Evolutionary conservation across 306 rosid species (phyloP), one percentile per base, ranked within the genome.

Genomic region (Castanea crenata): DNA sequence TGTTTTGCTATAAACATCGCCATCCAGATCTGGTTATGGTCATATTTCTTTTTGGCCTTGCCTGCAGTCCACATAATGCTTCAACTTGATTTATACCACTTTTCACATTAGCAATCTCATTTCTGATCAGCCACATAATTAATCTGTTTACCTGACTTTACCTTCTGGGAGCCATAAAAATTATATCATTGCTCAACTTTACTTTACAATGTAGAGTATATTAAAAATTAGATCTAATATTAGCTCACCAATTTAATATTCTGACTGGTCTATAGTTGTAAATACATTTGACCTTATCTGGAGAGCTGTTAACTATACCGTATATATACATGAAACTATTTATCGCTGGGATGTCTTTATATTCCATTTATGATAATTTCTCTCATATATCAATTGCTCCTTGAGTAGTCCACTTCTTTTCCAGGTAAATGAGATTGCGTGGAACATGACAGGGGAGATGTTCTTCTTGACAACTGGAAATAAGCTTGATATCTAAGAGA

Each of bases 361-460:
- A 29, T 58, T 38, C 7, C 51, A 31, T 68, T 32, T 31, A 16
- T 55, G 58, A 49, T 55, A n/a, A 20, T 21, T 51, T 74, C 21
- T 58, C 73, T 19, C 63, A 9, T 57, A 80, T 25, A 49, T 75
- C 46, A 77, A 41, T 73, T 57, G n/a, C 41, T 61, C 31, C 71
- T 54, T 74, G 38, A 74, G 44, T 5, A 2, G 27, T 75, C 68
- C 75, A 57, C 23, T 69, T 55, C 35, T 23, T 65, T 80, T 59
- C 73, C 82, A 94, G 99, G 97, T 94, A 35, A 94, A 94, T 84
- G 99, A 94, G 85, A 94, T 94, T 87, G 93, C 99, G 52, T 92
- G 99, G 99, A 92, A 91, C 88, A 92, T 90, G 93, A 91, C 92
- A 3, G 96, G 98, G 57, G 99, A 95, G 77, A 89, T 88, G 91